These are phyloP conservation scores for Xylaria sp. DNA, from an alignment of 2,329 filamentous ascomycete species.

Conservation along the genomic window DNA sequence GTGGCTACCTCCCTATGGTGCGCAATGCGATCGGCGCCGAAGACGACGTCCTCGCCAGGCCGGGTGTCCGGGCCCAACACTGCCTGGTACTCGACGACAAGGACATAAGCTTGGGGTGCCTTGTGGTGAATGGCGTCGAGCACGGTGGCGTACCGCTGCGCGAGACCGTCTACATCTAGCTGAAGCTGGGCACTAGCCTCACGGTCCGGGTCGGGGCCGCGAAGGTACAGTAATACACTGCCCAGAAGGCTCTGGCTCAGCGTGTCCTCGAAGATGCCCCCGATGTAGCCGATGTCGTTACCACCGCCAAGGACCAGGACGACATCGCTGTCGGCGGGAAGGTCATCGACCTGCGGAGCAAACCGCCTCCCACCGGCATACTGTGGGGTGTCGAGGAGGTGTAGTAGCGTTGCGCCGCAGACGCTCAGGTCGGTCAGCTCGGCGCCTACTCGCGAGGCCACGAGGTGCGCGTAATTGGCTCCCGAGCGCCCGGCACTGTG, in stretches of 20 bases:
- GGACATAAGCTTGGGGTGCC: slow-evolving; percentile 56
- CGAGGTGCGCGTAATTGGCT: slow-evolving; percentile 53
- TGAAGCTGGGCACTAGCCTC: slow-evolving; percentile 21
- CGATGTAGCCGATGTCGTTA: slow-evolving; percentile 55
- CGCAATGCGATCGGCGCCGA: slow-evolving; percentile 44
- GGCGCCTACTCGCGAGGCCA: slow-evolving; percentile 44
- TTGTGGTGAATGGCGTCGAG: slow-evolving; percentile 47
- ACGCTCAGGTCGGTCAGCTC: slow-evolving; percentile 50
- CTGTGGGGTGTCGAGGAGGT: slow-evolving; percentile 53
- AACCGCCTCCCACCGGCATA: slow-evolving; percentile 44
- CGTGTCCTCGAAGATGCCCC: slow-evolving; percentile 51
- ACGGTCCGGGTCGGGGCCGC: slow-evolving; percentile 34
- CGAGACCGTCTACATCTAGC: slow-evolving; percentile 43
- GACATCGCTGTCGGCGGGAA: slow-evolving; percentile 52
- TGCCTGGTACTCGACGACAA: slow-evolving; percentile 56
- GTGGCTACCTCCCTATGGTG: slow-evolving; percentile 44
- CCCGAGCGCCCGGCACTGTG: slow-evolving; percentile 48
- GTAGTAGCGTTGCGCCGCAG: slow-evolving; percentile 54
- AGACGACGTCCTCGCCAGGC: slow-evolving; percentile 45
- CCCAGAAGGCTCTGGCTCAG: slow-evolving; percentile 39
- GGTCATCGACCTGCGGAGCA: slow-evolving; percentile 50
- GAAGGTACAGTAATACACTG: slow-evolving; percentile 29
- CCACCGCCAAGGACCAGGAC: slow-evolving; percentile 54
- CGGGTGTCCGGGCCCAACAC: slow-evolving; percentile 49
- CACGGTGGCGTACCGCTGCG: slow-evolving; percentile 43